These are phyloP conservation scores for Gomphus bonarii DNA, from an alignment of 1,284 basidiomycete species.

Conservation along the genomic window DNA sequence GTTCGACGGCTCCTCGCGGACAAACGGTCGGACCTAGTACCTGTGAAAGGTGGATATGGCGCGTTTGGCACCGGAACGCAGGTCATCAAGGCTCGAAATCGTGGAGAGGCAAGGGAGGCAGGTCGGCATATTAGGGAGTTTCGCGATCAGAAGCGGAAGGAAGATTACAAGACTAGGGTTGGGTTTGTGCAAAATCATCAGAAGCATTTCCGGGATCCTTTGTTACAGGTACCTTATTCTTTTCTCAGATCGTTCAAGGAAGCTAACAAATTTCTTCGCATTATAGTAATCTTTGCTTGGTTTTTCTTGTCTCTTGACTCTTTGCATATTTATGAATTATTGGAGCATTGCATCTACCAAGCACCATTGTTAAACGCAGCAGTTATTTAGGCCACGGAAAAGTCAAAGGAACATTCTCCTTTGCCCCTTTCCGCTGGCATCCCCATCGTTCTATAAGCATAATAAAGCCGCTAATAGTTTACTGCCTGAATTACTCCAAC, in stretches of 20 bases:
- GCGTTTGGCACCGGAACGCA: slow-evolving; percentile 74
- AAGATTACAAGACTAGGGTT: slow-evolving; percentile 80
- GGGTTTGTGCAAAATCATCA: slow-evolving; percentile 77
- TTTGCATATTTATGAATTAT: neutral
- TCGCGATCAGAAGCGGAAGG: slow-evolving; percentile 68
- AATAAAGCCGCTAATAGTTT: no score
- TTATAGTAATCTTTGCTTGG: neutral
- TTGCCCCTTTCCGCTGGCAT: no score
- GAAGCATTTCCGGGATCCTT: slow-evolving; percentile 70
- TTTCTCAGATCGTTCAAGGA: neutral
- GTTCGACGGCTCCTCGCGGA: slow-evolving; percentile 69
- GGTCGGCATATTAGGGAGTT: slow-evolving; percentile 82
- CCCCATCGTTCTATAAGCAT: no score
- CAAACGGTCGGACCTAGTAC: slow-evolving; percentile 75
- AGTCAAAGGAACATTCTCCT: no score
- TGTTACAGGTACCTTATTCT: slow-evolving; percentile 11
- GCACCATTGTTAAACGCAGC: neutral
- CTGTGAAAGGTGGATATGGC: slow-evolving; percentile 77
- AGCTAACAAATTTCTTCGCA: neutral
- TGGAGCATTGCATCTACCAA: neutral
- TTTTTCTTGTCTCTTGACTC: neutral
- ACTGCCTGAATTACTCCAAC: no score
- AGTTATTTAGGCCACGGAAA: no score
- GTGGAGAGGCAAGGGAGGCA: slow-evolving; percentile 89
- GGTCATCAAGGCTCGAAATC: slow-evolving; percentile 85